These are phyloP conservation scores for Calonectria leucothoes DNA, from an alignment of 2,329 filamentous ascomycete genomes.

Conservation along the genomic window DNA sequence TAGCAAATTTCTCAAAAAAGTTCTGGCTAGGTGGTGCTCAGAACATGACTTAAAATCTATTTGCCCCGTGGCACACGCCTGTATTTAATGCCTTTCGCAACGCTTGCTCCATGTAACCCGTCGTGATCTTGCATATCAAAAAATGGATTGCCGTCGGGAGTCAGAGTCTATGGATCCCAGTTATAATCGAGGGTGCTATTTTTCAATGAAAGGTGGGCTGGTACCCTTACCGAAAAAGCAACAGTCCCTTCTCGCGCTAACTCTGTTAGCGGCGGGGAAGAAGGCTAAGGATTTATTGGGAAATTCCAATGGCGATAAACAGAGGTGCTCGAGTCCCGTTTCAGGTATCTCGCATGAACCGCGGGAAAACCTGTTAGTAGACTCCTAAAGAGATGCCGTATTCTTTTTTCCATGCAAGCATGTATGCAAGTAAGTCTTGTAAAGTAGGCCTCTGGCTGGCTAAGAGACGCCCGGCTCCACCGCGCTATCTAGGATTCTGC, in stretches of 20 bases:
- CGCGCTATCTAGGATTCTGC: background rate
- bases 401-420: background rate
- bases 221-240: too few species aligned
- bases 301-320: background rate
- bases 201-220: too few species aligned
- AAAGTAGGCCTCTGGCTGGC: background rate
- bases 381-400: background rate
- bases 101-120: too few species aligned
- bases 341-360: conserved; percentile 11
- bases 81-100: too few species aligned
- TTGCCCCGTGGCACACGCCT: too few species aligned
- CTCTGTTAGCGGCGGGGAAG: background rate
- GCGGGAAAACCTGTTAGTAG: background rate
- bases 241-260: background rate
- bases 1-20: too few species aligned
- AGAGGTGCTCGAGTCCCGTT: background rate
- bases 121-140: too few species aligned
- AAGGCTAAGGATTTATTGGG: background rate
- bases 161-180: too few species aligned
- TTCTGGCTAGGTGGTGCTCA: too few species aligned
- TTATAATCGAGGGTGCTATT: too few species aligned
- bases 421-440: background rate
- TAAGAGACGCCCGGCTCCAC: background rate
- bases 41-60: too few species aligned
- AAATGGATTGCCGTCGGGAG: too few species aligned